Conservation (phyloP, 1,139 yeast genomes). For the Candida sojae region DNA sequence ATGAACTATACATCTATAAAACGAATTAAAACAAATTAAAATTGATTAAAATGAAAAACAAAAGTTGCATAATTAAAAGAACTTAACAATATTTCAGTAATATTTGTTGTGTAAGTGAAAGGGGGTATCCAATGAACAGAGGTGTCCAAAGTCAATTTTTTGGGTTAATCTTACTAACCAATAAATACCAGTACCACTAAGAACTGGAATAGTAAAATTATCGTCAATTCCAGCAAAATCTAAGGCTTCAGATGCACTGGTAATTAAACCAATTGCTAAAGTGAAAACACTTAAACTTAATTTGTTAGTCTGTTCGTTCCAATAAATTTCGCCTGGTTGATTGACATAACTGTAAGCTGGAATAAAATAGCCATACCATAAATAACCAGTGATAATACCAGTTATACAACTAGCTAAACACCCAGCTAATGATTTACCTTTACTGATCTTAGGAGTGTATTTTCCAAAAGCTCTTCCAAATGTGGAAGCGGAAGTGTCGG, state of each 20-base stretch:
- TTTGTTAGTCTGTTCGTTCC: constrained; percentile 63
- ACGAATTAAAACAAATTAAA: not conserved
- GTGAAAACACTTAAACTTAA: constrained; percentile 56
- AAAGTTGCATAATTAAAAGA: not conserved
- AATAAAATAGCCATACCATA: constrained; percentile 71
- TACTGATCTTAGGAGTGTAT: constrained; percentile 74
- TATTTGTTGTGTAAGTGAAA: too few species aligned
- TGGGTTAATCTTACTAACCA: constrained; percentile 34
- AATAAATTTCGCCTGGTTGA: constrained; percentile 54
- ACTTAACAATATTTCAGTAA: too few species aligned
- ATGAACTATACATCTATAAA: constrained; percentile 1
- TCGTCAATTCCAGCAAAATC: constrained; percentile 80
- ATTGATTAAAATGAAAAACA: not conserved
- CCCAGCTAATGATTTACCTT: constrained; percentile 85
- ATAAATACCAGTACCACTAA: constrained; percentile 67
- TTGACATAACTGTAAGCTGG: constrained; percentile 57
- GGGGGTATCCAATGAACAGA: not conserved
- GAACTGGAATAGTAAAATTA: constrained; percentile 88
- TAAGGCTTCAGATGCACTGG: constrained; percentile 83
- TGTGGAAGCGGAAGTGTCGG: constrained; percentile 96
- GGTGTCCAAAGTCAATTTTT: not conserved
- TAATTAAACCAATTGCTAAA: constrained; percentile 71
- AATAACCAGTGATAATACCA: constrained; percentile 67
- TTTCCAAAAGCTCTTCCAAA: constrained; percentile 84
- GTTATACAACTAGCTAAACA: constrained; percentile 77